Base-by-base conservation (phyloP, 768 basidiomycete species). In the Leucocoprinus leucothites region DNA sequence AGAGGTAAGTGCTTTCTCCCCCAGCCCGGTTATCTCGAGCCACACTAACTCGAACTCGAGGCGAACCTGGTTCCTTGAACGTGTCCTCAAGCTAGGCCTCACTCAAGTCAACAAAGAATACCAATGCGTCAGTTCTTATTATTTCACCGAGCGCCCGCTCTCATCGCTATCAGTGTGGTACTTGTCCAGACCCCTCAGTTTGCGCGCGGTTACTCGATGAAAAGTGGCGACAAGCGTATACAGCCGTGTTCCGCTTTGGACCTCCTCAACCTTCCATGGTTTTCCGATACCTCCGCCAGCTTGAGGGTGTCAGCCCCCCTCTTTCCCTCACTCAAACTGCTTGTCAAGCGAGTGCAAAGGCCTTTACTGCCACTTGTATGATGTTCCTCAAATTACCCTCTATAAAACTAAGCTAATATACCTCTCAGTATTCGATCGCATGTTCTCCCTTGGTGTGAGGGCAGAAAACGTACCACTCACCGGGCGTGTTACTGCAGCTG, bases 61-160 rank as follows among this genome's bases (percentile, higher is more conserved):
- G 34, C 82, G 95, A 55, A 95, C 87, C 51, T 97, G 94, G 94
- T 97, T 97, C 71, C 80, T 97, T 18, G 95, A 98, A 67, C 84
- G 95, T 18, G 89, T 98, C 14, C 77, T 97, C 59, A 97, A 97
- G 67, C 82, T 98, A 9, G 92, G 93, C 1, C 74, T 93, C 38
- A 89, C 89, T 0, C 82, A 87, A 58, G 79, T 96, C 21, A 83
- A 90, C n/a, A 94, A 95, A 67, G 94, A 97, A 64, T 97, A 97
- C 63, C 87, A 91, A 82, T 97, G 95, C 65, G 92, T 94, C 65
- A 60, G 84, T 21, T 25, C 25, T 46, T 47, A 26, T 6, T 21
- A 36, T 49, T 42, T 36, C 4, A 13, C 35, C 35, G 49, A 38
- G 14, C 13, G 44, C 26, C 18, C 21, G 50, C 41, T 53, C 25